Conservation (phyloP, 768 basidiomycete species). For the Clathrus columnatus region DNA sequence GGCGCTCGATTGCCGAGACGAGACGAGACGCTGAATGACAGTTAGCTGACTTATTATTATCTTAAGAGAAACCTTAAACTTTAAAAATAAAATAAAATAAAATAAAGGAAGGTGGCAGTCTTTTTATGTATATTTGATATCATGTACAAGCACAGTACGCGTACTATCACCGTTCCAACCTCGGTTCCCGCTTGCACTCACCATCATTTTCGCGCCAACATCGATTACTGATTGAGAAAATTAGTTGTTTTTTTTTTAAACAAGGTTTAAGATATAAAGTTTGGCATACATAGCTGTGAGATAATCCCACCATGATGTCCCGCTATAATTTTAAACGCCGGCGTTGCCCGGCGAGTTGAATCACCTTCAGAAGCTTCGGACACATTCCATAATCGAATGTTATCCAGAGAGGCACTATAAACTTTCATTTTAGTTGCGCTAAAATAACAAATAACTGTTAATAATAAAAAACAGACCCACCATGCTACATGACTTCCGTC, state of each 20-base stretch:
- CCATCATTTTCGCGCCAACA: conserved; percentile 71
- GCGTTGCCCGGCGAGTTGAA: conserved; percentile 47
- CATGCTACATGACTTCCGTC: conserved; percentile 88
- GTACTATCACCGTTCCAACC: conserved; percentile 93
- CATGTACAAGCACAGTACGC: conserved; percentile 83
- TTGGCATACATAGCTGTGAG: conserved; percentile 78
- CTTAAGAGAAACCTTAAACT: conserved; percentile 10
- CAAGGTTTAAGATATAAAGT: not conserved
- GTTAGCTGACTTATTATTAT: conserved; percentile 10
- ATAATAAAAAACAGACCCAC: conserved; percentile 43
- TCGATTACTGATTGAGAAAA: conserved; percentile 59
- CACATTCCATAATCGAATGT: conserved; percentile 89
- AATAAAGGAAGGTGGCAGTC: not conserved
- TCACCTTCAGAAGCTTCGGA: conserved; percentile 67
- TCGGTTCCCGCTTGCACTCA: conserved; percentile 88
- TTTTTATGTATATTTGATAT: conserved; percentile 45
- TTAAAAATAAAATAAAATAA: not conserved
- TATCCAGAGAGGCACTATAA: conserved; percentile 80
- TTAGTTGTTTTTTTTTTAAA: not conserved
- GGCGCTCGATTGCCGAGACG: conserved; percentile 1
- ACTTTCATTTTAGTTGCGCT: not conserved
- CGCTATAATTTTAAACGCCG: conserved; percentile 83
- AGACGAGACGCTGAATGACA: conserved; percentile 10
- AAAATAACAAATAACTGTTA: conserved; percentile 10
- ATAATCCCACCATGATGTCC: conserved; percentile 94